These are phyloP conservation scores for Tetrahymena elliotti DNA, from an alignment of 73 alveolate species.

Conservation along the genomic window DNA sequence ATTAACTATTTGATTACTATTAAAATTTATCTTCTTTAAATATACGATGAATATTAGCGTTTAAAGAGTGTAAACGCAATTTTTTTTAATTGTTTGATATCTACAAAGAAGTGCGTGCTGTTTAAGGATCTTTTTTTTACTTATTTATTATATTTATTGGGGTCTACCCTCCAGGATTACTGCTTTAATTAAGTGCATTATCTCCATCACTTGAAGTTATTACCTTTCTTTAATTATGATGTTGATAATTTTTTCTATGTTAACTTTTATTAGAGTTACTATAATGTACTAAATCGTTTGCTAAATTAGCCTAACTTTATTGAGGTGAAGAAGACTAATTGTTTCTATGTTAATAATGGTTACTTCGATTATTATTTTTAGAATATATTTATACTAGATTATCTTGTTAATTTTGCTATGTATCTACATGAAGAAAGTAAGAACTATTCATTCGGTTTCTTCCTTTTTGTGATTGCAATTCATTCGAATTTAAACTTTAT, in stretches of 20 bases:
- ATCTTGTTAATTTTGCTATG: background rate
- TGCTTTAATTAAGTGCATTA: background rate
- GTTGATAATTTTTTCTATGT: background rate
- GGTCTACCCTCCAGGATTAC: background rate
- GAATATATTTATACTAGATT: background rate
- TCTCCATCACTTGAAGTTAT: background rate
- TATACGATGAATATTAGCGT: background rate
- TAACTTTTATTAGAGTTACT: background rate
- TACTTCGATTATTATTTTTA: background rate
- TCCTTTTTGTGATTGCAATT: background rate
- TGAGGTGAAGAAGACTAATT: background rate
- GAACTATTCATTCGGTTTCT: background rate
- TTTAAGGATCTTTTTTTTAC: background rate
- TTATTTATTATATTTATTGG: background rate
- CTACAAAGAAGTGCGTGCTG: background rate
- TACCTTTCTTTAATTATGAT: background rate
- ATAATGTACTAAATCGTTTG: background rate
- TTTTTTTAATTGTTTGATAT: background rate
- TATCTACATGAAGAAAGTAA: background rate
- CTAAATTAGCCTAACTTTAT: background rate
- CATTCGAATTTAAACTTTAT: background rate
- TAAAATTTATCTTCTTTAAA: background rate
- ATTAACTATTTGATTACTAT: background rate
- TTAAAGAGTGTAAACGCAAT: background rate
- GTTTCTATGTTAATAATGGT: background rate